Percentiles rank a stretch among this genome's conserved stretches.
These are phyloP conservation scores for Blastocystis sp. DNA, from an alignment of 352 stramenopile species.

Conservation along the genomic window DNA sequence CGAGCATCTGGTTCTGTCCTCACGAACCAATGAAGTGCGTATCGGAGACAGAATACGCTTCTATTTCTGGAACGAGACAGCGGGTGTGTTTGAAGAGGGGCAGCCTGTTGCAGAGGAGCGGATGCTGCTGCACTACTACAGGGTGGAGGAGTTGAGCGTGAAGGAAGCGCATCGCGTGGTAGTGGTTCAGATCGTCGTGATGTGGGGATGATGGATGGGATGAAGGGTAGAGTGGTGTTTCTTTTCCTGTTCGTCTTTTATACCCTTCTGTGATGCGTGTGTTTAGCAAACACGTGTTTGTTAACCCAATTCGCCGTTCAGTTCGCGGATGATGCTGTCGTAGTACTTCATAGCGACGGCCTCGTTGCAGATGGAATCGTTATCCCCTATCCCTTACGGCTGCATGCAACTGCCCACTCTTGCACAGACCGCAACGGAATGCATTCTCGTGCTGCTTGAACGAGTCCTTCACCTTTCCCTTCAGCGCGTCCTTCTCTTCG, in stretches of 20 bases:
- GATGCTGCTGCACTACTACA: background rate
- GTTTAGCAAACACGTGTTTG: slow-evolving; percentile 19
- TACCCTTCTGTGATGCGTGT: background rate
- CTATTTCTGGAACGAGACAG: background rate
- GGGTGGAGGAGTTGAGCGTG: background rate
- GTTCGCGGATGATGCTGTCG: slow-evolving; percentile 37
- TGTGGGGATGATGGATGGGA: background rate
- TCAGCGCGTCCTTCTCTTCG: slow-evolving; percentile 3
- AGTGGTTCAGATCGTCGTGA: background rate
- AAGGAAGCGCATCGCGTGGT: background rate
- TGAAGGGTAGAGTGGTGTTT: background rate
- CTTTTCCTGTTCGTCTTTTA: background rate
- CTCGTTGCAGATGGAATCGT: slow-evolving; percentile 34
- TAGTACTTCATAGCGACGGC: slow-evolving; percentile 66
- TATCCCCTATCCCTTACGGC: background rate
- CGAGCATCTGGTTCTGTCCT: background rate
- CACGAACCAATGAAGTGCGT: no score
- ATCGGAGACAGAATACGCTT: background rate
- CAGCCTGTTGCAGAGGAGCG: background rate
- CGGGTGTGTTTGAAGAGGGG: background rate
- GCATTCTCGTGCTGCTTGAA: slow-evolving; percentile 64
- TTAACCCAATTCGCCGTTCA: slow-evolving; percentile 21
- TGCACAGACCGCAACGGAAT: slow-evolving; percentile 56
- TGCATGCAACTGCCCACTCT: background rate
- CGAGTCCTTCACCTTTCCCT: slow-evolving; percentile 1